Base-by-base conservation (phyloP, 2,329 filamentous ascomycete species). In the Pyrenophora tritici-repentis region DNA sequence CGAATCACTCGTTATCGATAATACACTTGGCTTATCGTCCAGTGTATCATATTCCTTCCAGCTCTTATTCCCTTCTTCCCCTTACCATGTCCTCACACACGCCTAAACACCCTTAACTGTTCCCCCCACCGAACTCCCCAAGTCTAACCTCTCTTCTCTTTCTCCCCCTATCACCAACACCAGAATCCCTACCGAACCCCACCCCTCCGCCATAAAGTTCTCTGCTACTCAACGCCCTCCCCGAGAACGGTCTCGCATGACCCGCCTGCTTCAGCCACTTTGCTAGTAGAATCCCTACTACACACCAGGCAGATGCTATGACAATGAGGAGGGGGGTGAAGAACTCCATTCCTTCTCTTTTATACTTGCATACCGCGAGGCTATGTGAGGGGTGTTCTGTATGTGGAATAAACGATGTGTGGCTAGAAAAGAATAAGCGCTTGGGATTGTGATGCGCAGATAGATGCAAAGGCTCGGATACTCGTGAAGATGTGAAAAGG, bases 221-320 rank as follows among this genome's bases (percentile, higher is more conserved):
- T 0, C 34, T 16, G 9, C 50, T 53, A 1, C 33, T 47, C 42
- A 43, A 54, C 1, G 49, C 38, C 10, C 38, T 47, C 5, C 54
- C 52, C 12, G 56, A 56, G 9, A 57, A 58, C 7, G 62, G 58
- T 9, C 44, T 47, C n/a, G 47, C 35, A 3, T 57, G 47, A 2
- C 58, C 56, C 1, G 58, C 52, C 36, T 64, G 62, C 16, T 63
- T 62, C 5, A 64, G 50, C 51, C 57, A 64, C 13, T 35, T 42
- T 14, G 61, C 61, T 8, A 65, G 50, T 24, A 59, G 22, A 10
- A 62, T 12, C 9, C 62, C 62, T 13, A 64, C 47, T 20, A 41
- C 20, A 13, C 50, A 47, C 62, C 62, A 65, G 31, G 48, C 51
- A 10, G 45, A 7, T 17, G 62, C 62, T 29, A 64, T 31, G 10